Evolutionary conservation across 148 eudicot species (phyloP).

Genomic region (Chenopodium berlandieri): DNA sequence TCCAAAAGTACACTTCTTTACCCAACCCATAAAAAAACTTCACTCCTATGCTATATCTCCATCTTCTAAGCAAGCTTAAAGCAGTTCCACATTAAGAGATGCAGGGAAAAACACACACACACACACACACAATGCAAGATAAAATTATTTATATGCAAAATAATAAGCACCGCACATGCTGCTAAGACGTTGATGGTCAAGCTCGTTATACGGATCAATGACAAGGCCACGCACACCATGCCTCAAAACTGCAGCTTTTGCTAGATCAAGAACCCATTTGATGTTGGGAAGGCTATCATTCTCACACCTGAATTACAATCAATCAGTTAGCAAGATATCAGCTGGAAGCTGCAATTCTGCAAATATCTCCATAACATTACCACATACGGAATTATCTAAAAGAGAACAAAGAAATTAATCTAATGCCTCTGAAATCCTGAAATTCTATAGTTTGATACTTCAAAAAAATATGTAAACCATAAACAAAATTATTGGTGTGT

Average conservation of each 20-base stretch:
- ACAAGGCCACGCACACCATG: conserved; percentile 94
- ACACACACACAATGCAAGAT: background rate
- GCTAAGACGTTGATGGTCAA: conserved; percentile 86
- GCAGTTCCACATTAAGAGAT: background rate
- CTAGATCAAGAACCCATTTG: conserved; percentile 85
- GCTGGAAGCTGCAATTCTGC: background rate
- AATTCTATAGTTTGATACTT: background rate
- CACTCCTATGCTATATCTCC: background rate
- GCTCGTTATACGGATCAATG: conserved; percentile 97
- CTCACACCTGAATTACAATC: conserved; percentile 59
- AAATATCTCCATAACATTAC: background rate
- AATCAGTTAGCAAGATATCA: background rate
- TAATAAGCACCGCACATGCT: conserved; percentile 51
- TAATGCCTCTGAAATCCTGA: conserved; percentile 1
- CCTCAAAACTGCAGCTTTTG: conserved; percentile 88
- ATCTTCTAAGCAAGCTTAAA: background rate
- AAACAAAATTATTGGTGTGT: background rate
- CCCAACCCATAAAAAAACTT: background rate
- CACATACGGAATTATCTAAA: conserved; percentile 1
- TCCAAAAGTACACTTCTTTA: background rate
- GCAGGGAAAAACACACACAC: background rate
- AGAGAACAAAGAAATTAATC: background rate
- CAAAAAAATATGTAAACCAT: background rate
- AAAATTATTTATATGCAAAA: background rate
- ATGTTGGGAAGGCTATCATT: conserved; percentile 86